Evolutionary conservation across 257 asterid genomes (phyloP), one percentile per base, ranked within the genome.

Genomic region (Jacaranda mimosifolia): DNA sequence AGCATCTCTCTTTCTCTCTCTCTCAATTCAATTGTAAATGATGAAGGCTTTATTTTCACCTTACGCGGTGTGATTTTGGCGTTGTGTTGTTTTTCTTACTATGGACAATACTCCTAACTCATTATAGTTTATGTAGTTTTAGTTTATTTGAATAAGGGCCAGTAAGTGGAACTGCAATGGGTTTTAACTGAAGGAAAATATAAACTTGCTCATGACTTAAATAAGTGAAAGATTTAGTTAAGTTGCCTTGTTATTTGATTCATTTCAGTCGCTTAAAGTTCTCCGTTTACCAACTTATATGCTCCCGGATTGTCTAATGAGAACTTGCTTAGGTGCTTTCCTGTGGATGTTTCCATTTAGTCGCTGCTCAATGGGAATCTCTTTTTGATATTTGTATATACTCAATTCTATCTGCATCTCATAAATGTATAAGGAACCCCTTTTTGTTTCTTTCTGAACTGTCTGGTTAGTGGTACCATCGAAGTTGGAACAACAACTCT

Each of bases 11-110:
- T 46, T 45, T 19, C 48, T 55, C 13, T n/a, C 13, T n/a, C 53
- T 46, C 63, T 62, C 19, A 12, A 17, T 9, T 4, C 70, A 26
- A 26, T 26, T 26, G 2, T 26, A 26, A 26, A 46, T 14, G 5
- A 18, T 26, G 14, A 32, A 4, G 52, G 72, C 55, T 55, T 49
- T 68, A 7, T 40, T 65, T 45, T 35, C 72, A 26, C 40, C 53
- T 46, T 56, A 62, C 35, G 70, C 51, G 39, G 49, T 69, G 57
- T 42, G 46, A 26, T 74, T 75, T 79, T 46, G 42, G 53, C 63
- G 35, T 72, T 55, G 9, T 64, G 40, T 62, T 70, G 6, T 55
- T 79, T 53, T 81, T 68, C 69, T 66, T 42, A 63, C 40, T 40
- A 51, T 70, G 58, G 38, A 17, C 71, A 49, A 4, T 79, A 52